Conservation (phyloP, 176 grass and related monocot genomes). For the Zoysia pacifica region DNA sequence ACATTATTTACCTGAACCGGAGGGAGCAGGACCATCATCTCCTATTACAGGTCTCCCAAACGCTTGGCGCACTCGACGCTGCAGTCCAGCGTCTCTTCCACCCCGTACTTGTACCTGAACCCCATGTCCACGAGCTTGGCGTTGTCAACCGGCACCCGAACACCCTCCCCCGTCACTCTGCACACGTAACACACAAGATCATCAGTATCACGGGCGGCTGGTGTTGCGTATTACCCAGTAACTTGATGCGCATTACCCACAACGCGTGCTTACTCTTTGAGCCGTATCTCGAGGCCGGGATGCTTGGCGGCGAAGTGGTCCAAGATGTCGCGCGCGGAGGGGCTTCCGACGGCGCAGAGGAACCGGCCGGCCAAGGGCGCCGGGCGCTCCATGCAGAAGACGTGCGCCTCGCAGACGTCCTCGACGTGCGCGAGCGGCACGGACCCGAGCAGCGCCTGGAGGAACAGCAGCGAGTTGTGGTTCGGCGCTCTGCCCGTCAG, state of each 20-base stretch:
- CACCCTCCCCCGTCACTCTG: conserved; percentile 45
- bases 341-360: conserved; percentile 50
- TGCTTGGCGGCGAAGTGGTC: conserved; percentile 38
- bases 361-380: conserved; percentile 59
- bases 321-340: conserved; percentile 39
- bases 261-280: conserved; percentile 47
- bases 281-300: conserved; percentile 45
- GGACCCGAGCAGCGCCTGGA: conserved; percentile 58
- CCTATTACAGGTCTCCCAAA: conserved; percentile 33
- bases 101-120: conserved; percentile 56
- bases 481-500: conserved; percentile 22
- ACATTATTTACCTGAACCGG: too few species aligned
- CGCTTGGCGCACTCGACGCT: conserved; percentile 61
- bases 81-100: conserved; percentile 53
- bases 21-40: too few species aligned
- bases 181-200: not conserved
- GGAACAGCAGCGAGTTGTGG: conserved; percentile 44
- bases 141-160: conserved; percentile 40
- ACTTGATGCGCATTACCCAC: too few species aligned
- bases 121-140: conserved; percentile 57
- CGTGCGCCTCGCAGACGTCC: conserved; percentile 63
- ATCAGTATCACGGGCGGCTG: too few species aligned
- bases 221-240: too few species aligned
- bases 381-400: conserved; percentile 59
- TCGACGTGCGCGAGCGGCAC: conserved; percentile 72